Percentiles rank a stretch among this genome's conserved stretches.
Evolutionary conservation across 2,329 filamentous ascomycete species (phyloP).

Genomic region (Myriosclerotinia curreyana): DNA sequence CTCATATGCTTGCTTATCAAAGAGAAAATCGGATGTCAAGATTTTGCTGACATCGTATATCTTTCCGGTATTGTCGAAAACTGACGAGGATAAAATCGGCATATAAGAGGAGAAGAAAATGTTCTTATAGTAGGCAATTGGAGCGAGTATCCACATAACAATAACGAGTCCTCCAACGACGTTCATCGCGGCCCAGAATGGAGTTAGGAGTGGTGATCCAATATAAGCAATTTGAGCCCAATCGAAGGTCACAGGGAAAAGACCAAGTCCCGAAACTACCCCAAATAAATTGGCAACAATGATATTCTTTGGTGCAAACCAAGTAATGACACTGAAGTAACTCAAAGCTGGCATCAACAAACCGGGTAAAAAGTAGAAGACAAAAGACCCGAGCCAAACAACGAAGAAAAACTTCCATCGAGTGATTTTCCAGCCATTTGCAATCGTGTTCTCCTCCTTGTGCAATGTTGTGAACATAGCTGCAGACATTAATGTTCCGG

Average conservation of each 20-base stretch:
- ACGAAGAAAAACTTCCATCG: constrained; percentile 81
- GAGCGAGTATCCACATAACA: constrained; percentile 82
- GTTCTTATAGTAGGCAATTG: constrained; percentile 77
- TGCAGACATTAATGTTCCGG: constrained; percentile 80
- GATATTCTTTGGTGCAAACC: constrained; percentile 84
- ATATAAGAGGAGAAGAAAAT: constrained; percentile 79
- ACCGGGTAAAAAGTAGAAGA: constrained; percentile 83
- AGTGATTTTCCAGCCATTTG: constrained; percentile 78
- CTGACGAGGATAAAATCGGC: constrained; percentile 78
- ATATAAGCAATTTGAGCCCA: constrained; percentile 87
- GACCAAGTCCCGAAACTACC: constrained; percentile 75
- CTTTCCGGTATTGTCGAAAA: constrained; percentile 80
- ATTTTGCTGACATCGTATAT: constrained; percentile 81
- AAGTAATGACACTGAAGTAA: constrained; percentile 86
- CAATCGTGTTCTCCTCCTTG: constrained; percentile 76
- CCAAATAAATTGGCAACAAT: constrained; percentile 84
- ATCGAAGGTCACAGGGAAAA: constrained; percentile 85
- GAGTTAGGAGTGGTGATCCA: constrained; percentile 77
- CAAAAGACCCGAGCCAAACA: constrained; percentile 67
- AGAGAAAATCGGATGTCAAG: constrained; percentile 71
- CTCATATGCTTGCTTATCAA: constrained; percentile 72
- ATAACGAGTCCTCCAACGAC: constrained; percentile 75
- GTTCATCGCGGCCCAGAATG: constrained; percentile 84
- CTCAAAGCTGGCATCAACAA: constrained; percentile 79
- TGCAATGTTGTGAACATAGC: constrained; percentile 87